A percentile compares a stretch with the other conserved stretches of the same genome.
phyloP scores from a whole-genome alignment of 1,139 yeast genomes.

The Zygosaccharomyces sapae region DNA sequence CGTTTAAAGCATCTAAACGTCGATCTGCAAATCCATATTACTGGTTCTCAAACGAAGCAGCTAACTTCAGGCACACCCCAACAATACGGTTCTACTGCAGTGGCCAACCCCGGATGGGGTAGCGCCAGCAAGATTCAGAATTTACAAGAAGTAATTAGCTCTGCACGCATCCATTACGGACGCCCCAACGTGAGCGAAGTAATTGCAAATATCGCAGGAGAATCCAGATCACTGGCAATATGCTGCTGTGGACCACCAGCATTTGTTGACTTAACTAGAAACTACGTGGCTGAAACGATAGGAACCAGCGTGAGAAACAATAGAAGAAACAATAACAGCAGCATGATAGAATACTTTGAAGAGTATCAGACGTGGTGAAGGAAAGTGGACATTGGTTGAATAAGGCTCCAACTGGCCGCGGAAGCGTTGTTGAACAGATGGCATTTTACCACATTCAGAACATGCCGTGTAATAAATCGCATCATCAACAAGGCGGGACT shows the following conservation, averaged over 20 bases:
- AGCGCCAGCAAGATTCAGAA: neutral
- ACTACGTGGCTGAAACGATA: conserved; percentile 34
- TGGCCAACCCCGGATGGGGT: neutral
- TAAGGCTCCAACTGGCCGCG: neutral
- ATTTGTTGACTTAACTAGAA: conserved; percentile 51
- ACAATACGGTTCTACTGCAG: conserved; percentile 9
- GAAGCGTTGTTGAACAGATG: neutral
- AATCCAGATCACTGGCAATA: conserved; percentile 41
- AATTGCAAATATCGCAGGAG: conserved; percentile 39
- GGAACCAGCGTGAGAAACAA: conserved; percentile 13
- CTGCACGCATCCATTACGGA: conserved; percentile 40
- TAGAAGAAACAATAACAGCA: conserved; percentile 12
- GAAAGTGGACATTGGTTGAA: neutral
- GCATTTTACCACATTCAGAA: neutral
- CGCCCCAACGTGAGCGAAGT: conserved; percentile 45
- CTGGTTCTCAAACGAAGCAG: conserved; percentile 12
- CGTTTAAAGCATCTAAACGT: conserved; percentile 41
- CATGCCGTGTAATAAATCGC: neutral
- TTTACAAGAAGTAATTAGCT: neutral
- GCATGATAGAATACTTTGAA: conserved; percentile 25
- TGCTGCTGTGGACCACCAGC: conserved; percentile 50
- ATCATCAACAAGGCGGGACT: neutral
- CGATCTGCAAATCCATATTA: conserved; percentile 30
- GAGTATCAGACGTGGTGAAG: conserved; percentile 30
- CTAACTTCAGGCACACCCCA: conserved; percentile 6